Evolutionary conservation across 2,329 filamentous ascomycete genomes (phyloP), one percentile per base, ranked within the genome.

Genomic region (Claviceps arundinis): DNA sequence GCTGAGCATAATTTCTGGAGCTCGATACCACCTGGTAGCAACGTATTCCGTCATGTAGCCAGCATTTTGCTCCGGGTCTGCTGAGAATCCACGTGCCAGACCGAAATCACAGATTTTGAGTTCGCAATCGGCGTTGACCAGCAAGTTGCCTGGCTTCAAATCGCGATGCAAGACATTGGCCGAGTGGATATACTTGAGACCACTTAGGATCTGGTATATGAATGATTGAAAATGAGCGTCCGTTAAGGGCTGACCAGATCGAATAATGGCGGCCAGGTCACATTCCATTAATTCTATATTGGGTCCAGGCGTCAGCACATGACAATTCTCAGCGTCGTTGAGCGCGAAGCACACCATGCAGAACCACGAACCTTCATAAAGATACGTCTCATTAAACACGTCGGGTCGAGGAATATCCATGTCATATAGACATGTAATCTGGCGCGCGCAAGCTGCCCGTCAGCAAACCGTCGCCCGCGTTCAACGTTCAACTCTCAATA

Each of bases 41-140:
- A 98, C 93, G 64, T 98, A 98, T 72, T 98, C 93, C 11, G 93
- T 98, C 93, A 98, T 97, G 72, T 97, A 98, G 22, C 93, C 93
- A 17, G 93, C 93, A 67, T 97, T 97, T 73, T 98, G 91, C 69
- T 98, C 89, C 1, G 93, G 93, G 60, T 97, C 91, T 64, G 95
- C 84, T 3, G 90, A 96, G 75, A 98, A 97, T 54, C 93, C 93
- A 76, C 93, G 82, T 5, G 93, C 93, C 54, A 98, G 78, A 62
- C 93, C 93, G 65, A 98, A 98, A 72, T 98, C 93, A 72, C 88
- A 95, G 70, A 98, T 97, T 79, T 98, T 98, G 61, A 98, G 82
- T 76, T 98, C 93, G 70, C 93, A 98, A 71, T 98, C 93, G 71
- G 93, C 93, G 65, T 98, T 98, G 66, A 98, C 93, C 44, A 98